These are phyloP conservation scores for Pseudogymnoascus sp. DNA, from an alignment of 2,329 filamentous ascomycete species.

Conservation along the genomic window DNA sequence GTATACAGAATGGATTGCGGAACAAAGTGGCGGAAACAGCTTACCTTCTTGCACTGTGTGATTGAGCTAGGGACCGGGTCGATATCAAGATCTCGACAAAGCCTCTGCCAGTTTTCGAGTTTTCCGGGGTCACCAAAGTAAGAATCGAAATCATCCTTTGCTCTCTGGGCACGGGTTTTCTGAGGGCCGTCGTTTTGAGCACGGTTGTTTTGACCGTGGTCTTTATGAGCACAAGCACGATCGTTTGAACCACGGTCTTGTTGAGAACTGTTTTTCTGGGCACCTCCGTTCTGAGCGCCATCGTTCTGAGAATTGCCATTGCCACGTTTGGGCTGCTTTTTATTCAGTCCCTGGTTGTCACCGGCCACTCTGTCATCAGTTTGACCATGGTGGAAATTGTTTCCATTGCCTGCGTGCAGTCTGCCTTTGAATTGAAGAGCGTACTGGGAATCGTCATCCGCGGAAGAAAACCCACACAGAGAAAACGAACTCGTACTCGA, in stretches of 20 bases:
- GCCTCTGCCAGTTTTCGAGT: slow-evolving; percentile 38
- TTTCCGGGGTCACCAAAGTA: slow-evolving; percentile 22
- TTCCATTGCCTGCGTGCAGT: not conserved
- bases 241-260: too few relatives aligned
- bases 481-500: not conserved
- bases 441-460: not conserved
- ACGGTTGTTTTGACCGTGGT: too few relatives aligned
- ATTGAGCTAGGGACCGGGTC: slow-evolving; percentile 34
- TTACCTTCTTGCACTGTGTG: slow-evolving; percentile 39
- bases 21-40: not conserved
- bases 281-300: not conserved
- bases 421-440: not conserved
- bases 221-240: not conserved
- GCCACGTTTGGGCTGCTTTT: not conserved
- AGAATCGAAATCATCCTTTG: slow-evolving; percentile 13
- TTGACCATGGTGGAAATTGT: not conserved
- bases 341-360: not conserved
- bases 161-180: not conserved
- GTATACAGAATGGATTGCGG: not conserved
- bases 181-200: not conserved
- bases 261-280: not conserved
- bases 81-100: slow-evolving; percentile 40
- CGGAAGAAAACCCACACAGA: not conserved
- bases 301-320: not conserved
- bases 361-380: not conserved